Percentiles rank a stretch among this genome's conserved stretches.
Conservation (phyloP, 139 green algal genomes). For the Chlamydomonas sp. region DNA sequence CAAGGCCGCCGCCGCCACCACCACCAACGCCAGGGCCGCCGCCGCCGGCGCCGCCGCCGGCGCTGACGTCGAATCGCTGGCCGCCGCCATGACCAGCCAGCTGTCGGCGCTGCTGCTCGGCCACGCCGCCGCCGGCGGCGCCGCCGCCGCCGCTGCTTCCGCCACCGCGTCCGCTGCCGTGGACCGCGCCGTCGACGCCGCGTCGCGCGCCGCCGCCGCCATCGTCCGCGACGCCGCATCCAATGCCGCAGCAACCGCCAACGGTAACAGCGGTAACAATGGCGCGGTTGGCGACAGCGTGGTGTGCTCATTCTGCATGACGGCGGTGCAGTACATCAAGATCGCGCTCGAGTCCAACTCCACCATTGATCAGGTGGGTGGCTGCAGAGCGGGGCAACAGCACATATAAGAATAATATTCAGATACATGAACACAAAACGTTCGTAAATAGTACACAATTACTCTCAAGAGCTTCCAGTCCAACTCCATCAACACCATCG, state of each 20-base stretch:
- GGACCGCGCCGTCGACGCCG: neutral
- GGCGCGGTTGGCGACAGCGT: slow-evolving; percentile 16
- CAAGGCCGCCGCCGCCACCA: neutral
- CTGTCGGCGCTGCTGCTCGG: neutral
- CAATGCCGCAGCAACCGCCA: neutral
- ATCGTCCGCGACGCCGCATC: neutral
- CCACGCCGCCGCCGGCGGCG: neutral
- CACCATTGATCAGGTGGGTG: slow-evolving; percentile 66
- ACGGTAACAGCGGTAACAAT: neutral
- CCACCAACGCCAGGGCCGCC: neutral
- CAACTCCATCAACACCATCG: no score
- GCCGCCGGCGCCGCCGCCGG: neutral
- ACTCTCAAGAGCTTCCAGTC: no score
- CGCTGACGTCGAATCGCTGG: neutral
- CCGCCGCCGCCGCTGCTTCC: neutral
- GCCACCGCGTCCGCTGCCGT: neutral
- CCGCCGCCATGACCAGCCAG: neutral
- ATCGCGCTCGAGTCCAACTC: slow-evolving; percentile 83
- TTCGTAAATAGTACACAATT: no score
- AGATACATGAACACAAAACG: no score
- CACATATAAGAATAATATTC: neutral
- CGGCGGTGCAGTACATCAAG: slow-evolving; percentile 84
- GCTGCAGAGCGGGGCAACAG: neutral
- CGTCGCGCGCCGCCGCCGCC: neutral
- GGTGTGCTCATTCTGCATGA: slow-evolving; percentile 73